Evolutionary conservation across 805 yeast species (phyloP), one percentile per base, ranked within the genome.

Genomic region (Ogataea naganishii): DNA sequence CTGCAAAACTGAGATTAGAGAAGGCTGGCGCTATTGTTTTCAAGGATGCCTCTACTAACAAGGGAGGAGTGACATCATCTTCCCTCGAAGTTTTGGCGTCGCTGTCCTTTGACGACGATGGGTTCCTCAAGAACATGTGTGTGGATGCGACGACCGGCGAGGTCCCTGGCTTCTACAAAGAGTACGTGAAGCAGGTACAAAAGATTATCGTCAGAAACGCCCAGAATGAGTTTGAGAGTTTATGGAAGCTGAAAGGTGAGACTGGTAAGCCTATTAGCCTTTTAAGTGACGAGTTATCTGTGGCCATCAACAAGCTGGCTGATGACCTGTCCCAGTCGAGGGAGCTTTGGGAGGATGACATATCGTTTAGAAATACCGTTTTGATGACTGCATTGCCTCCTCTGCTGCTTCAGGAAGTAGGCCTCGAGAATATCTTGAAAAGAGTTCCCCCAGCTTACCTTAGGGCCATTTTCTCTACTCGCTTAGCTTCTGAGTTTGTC

Each of bases 31-130:
- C 84, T 30, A 56, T 86, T 31, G 67, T 92, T 31, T 83, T 84
- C 62, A 92, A 92, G 58, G 98, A 89, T 64, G 95, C 97, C 11
- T 83, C 96, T 9, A 86, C 96, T 26, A 89, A 89, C 62, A 89
- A 89, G 62, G 98, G 98, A 49, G 98, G 98, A 62, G 98, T 89
- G 31, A 89, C 98, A 2, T 88, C 96, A 2, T 86, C 96, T 2
- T 88, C 96, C 2, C 66, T 84, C 45, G 98, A 89, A 59, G 98
- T 89, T 9, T 69, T 89, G 44, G 96, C 96, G 7, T 89, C 98
- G 3, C 72, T 89, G 37, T 80, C 95, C 3, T 80, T 92, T 49
- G 86, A 78, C 47, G 98, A 89, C 56, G 72, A 69, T 30, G 82
- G 76, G 20, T 92, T 89, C 64, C 69, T 79, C 46, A 58, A 70